Conservation (phyloP, 202 grass and related monocot genomes). For the Panicum hallii region DNA sequence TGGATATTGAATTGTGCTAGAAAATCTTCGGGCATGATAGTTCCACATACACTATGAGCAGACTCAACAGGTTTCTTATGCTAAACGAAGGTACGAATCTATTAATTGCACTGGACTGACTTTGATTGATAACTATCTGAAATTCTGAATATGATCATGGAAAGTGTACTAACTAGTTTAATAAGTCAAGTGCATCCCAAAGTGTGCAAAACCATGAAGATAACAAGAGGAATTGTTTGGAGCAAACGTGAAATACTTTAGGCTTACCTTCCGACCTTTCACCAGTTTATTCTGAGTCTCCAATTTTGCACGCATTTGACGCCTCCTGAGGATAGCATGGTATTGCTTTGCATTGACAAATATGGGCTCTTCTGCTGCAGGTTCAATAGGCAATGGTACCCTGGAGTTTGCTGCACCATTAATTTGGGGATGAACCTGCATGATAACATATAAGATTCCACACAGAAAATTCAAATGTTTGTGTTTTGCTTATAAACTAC, state of each 20-base stretch:
- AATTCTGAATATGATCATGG: not conserved
- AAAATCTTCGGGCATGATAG: not conserved
- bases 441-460: constrained; percentile 16
- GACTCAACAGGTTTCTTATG: not conserved
- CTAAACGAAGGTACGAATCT: not conserved
- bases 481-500: not conserved
- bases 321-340: constrained; percentile 84
- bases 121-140: constrained; percentile 13
- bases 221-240: not conserved
- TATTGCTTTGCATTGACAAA: constrained; percentile 97
- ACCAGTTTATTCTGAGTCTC: constrained; percentile 91
- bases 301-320: constrained; percentile 78
- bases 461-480: not conserved
- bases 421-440: constrained; percentile 38
- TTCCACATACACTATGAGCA: not conserved
- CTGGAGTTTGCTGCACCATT: constrained; percentile 49
- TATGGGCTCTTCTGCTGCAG: constrained; percentile 73
- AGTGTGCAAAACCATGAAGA: constrained; percentile 1
- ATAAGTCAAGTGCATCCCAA: constrained; percentile 8
- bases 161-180: not conserved
- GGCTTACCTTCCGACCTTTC: constrained; percentile 64
- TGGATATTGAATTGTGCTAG: not conserved
- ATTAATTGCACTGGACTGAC: not conserved
- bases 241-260: not conserved
- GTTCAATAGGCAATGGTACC: constrained; percentile 65